These are phyloP conservation scores for Podaxis sp. DNA, from an alignment of 768 basidiomycete genomes.

Conservation along the genomic window DNA sequence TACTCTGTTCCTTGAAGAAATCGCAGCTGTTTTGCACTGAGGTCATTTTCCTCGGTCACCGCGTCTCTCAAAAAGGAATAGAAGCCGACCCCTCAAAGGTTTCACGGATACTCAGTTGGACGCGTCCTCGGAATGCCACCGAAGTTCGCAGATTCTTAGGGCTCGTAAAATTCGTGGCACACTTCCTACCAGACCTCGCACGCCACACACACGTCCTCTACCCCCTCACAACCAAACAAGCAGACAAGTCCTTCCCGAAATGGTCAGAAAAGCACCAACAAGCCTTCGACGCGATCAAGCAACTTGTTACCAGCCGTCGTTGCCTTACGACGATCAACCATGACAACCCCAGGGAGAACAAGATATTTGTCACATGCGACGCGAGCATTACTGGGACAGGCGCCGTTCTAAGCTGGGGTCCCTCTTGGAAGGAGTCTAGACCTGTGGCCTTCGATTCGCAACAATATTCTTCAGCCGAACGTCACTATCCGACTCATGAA, in stretches of 20 bases:
- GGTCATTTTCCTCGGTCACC: constrained; percentile 32
- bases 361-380: constrained; percentile 35
- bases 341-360: constrained; percentile 23
- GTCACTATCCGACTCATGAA: constrained; percentile 38
- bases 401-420: constrained; percentile 30
- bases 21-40: constrained; percentile 20
- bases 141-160: constrained; percentile 16
- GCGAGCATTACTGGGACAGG: constrained; percentile 29
- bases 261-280: constrained; percentile 25
- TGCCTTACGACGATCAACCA: constrained; percentile 24
- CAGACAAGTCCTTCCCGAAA: background rate
- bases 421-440: constrained; percentile 28
- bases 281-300: constrained; percentile 30
- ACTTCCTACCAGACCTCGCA: constrained; percentile 16
- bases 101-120: constrained; percentile 26
- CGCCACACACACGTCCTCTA: background rate
- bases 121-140: background rate
- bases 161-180: constrained; percentile 8
- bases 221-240: background rate
- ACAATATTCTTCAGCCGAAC: constrained; percentile 25
- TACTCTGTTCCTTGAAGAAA: constrained; percentile 19
- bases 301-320: constrained; percentile 22
- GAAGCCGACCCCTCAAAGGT: constrained; percentile 20
- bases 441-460: constrained; percentile 34
- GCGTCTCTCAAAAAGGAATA: constrained; percentile 34